A percentile compares a stretch with the other conserved stretches of the same genome.
Conservation (phyloP, 2,329 filamentous ascomycete species). For the Allantophomopsis cytisporea region DNA sequence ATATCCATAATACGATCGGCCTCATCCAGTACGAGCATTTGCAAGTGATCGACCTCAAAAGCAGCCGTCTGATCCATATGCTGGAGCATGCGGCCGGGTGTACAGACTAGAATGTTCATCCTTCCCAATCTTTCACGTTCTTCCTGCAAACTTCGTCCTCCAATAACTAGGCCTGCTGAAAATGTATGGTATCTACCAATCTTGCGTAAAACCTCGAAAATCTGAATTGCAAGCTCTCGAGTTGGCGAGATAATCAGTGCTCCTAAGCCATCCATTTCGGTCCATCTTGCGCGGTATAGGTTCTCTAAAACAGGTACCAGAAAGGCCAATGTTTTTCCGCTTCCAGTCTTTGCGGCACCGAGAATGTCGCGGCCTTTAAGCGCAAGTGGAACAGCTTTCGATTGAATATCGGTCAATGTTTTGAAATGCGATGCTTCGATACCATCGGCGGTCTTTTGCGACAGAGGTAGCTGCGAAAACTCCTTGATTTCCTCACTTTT, state of each 20-base stretch:
- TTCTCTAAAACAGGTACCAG: constrained; percentile 86
- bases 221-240: constrained; percentile 89
- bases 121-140: constrained; percentile 70
- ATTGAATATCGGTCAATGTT: constrained; percentile 81
- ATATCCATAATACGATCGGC: constrained; percentile 96
- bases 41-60: constrained; percentile 80
- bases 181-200: constrained; percentile 82
- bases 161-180: constrained; percentile 86
- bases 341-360: constrained; percentile 89
- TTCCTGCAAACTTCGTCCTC: constrained; percentile 80
- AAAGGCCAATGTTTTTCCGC: constrained; percentile 91
- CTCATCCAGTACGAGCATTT: constrained; percentile 89
- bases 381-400: constrained; percentile 74
- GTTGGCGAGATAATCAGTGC: constrained; percentile 91
- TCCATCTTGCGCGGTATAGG: constrained; percentile 78
- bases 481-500: constrained; percentile 29
- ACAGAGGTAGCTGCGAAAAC: constrained; percentile 80
- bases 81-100: constrained; percentile 87
- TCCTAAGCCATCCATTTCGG: constrained; percentile 80
- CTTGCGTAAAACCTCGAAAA: constrained; percentile 86
- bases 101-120: constrained; percentile 97
- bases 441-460: constrained; percentile 63
- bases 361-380: constrained; percentile 81
- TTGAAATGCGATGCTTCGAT: constrained; percentile 82
- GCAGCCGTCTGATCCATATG: constrained; percentile 89